Evolutionary conservation across 2,329 filamentous ascomycete species (phyloP), one percentile per base, ranked within the genome.

Genomic region (Geosmithia morbida): DNA sequence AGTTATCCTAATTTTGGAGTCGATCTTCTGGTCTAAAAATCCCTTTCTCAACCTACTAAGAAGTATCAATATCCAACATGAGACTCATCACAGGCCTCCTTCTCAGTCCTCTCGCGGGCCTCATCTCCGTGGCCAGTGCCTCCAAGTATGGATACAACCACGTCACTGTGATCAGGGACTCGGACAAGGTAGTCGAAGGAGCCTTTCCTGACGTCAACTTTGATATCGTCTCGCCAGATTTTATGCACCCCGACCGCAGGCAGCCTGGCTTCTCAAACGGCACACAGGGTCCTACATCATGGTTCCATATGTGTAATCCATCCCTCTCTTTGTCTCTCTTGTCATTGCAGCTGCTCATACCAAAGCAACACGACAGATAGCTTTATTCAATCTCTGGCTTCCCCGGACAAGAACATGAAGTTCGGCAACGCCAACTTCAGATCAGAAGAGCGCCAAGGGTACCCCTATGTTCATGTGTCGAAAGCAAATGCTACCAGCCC

Each of bases 211-310:
- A 50, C 22, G 51, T 52, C 43, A 48, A 51, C 43, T 44, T 54
- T 43, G 48, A 53, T 10, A 48, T 54, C 29, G 43, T 46, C 13
- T 53, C 52, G 18, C 52, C 52, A 3, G 48, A 49, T 2, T 54
- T 54, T 45, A 33, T 51, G 29, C 47, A 39, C 8, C 48, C 48
- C 3, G 51, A 52, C 14, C 46, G 45, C 20, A 40, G 47, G 3
- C 49, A 49, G 39, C 43, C 47, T 11, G 52, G 51, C 30, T 54
- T 54, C 51, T 30, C 43, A 3, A 19, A 51, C 26, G 52, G 52
- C 20, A 54, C 52, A 2, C 48, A 54, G 43, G 52, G 51, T 2
- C 52, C 52, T n/a, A 49, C 52, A 13, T 51, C 51, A 7, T 50
- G 51, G 7, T 45, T 49, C 5, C 46, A 49, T 33, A 50, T 54